Conservation (phyloP, 305 asterid genomes). For the Solanum chacoense region DNA sequence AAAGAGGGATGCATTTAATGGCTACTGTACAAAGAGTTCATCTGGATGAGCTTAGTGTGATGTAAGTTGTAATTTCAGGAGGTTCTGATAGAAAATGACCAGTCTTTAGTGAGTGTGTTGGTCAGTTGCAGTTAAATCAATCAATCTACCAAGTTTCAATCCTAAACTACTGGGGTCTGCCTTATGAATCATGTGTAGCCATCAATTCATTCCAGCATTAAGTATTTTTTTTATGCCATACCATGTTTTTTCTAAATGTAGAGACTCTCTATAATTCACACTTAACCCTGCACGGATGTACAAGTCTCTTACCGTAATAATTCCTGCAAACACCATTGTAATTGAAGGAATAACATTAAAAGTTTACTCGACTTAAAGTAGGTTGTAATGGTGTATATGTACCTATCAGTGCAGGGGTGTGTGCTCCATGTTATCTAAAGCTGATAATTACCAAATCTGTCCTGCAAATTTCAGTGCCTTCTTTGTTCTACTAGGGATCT, state of each 20-base stretch:
- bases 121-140: neutral
- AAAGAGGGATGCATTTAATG: neutral
- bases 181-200: neutral
- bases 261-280: neutral
- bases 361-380: neutral
- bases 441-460: neutral
- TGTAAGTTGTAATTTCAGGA: neutral
- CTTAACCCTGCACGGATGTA: neutral
- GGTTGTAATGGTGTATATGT: neutral
- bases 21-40: neutral
- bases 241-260: neutral
- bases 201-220: neutral
- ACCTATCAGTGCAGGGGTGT: neutral
- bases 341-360: neutral
- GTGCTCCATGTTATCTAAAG: neutral
- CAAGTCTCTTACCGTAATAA: neutral
- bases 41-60: neutral
- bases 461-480: neutral
- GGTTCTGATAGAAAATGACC: neutral
- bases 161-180: neutral
- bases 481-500: neutral
- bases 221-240: neutral
- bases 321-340: neutral
- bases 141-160: neutral
- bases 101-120: neutral